A percentile compares a stretch with the other conserved stretches of the same genome.
phyloP scores from a whole-genome alignment of 331 rosid species.

The Rhamnella rubrinervis region DNA sequence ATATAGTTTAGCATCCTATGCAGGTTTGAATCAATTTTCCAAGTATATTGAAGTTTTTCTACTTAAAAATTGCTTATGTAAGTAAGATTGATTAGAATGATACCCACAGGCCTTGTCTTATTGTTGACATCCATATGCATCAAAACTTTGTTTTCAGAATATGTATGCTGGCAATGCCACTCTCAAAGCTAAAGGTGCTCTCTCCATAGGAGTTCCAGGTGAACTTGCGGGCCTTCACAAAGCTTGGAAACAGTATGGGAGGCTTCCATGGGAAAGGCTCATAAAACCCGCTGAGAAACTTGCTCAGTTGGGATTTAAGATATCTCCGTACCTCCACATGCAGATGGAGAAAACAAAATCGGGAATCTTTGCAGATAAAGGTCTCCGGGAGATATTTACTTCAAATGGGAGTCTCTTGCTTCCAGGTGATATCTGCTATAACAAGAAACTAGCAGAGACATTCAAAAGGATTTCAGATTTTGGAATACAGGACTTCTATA shows the following conservation, averaged over 20 bases:
- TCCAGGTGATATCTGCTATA: conserved; percentile 45
- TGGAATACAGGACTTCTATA: conserved; percentile 59
- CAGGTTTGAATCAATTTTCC: no score
- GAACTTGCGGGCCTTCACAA: conserved; percentile 73
- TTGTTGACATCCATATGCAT: no score
- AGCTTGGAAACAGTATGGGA: conserved; percentile 71
- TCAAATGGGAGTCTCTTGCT: conserved; percentile 59
- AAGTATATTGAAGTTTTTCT: no score
- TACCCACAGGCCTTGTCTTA: no score
- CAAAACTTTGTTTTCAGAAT: conserved; percentile 35
- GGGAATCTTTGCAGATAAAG: conserved; percentile 47
- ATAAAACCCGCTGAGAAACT: conserved; percentile 65
- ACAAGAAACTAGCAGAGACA: conserved; percentile 56
- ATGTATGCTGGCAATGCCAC: conserved; percentile 62
- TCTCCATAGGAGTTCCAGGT: conserved; percentile 73
- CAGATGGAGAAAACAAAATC: conserved; percentile 53
- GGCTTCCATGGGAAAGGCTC: conserved; percentile 73
- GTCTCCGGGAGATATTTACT: conserved; percentile 57
- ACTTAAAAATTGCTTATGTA: no score
- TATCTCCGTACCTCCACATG: conserved; percentile 62
- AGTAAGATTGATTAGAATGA: no score
- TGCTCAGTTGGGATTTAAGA: conserved; percentile 60
- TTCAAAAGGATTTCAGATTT: conserved; percentile 41
- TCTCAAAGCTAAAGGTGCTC: conserved; percentile 54
- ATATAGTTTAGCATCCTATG: no score